Conservation (phyloP, 495 filamentous ascomycete species). For the Tuber brumale region DNA sequence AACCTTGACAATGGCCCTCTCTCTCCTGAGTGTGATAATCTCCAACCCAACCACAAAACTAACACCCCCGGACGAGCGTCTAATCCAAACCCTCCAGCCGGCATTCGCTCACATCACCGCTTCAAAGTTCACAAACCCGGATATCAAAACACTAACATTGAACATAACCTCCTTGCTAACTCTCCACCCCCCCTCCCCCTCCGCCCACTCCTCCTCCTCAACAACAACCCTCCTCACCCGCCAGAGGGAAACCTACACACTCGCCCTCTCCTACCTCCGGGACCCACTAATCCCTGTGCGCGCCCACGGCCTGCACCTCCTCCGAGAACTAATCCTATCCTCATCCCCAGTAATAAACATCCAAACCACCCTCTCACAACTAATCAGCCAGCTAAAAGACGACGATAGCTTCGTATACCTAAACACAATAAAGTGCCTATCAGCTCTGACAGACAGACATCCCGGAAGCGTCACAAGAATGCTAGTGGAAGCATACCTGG, state of each 20-base stretch:
- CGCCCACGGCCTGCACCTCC: slow-evolving; percentile 66
- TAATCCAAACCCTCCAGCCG: slow-evolving; percentile 34
- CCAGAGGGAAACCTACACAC: slow-evolving; percentile 53
- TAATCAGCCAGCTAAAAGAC: slow-evolving; percentile 61
- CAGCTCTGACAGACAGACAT: slow-evolving; percentile 59
- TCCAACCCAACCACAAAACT: slow-evolving; percentile 36
- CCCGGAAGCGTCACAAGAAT: slow-evolving; percentile 59
- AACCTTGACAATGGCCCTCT: slow-evolving; percentile 35
- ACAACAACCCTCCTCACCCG: slow-evolving; percentile 12
- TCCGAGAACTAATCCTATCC: slow-evolving; percentile 58
- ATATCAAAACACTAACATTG: slow-evolving; percentile 24
- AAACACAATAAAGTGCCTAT: slow-evolving; percentile 61
- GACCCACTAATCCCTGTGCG: slow-evolving; percentile 70
- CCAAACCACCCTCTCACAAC: slow-evolving; percentile 57
- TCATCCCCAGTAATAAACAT: slow-evolving; percentile 64
- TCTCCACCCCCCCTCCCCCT: slow-evolving; percentile 17
- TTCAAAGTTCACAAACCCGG: slow-evolving; percentile 6
- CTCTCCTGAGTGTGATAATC: slow-evolving; percentile 32
- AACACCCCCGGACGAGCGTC: slow-evolving; percentile 28
- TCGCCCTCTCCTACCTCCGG: slow-evolving; percentile 67
- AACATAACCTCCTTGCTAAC: slow-evolving; percentile 37
- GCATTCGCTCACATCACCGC: slow-evolving; percentile 27
- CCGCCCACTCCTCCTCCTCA: not conserved
- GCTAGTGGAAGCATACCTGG: slow-evolving; percentile 63
- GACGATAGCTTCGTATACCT: slow-evolving; percentile 71